Evolutionary conservation across 768 basidiomycete genomes (phyloP).

Genomic region (Lactifluus rugatus): DNA sequence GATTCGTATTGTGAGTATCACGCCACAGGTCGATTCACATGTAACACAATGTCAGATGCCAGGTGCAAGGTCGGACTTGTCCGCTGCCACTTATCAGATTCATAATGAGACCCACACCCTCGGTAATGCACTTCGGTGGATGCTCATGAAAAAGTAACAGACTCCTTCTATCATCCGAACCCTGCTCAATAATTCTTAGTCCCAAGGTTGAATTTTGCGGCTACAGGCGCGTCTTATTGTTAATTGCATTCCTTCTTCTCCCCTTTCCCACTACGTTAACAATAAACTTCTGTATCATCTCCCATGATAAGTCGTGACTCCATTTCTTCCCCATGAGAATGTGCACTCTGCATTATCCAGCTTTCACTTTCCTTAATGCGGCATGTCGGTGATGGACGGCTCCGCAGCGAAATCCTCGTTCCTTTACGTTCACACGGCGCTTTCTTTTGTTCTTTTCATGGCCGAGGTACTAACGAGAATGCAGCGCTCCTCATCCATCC

Average conservation of each 20-base stretch:
- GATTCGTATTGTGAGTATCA: conserved; percentile 15
- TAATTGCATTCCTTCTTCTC: neutral
- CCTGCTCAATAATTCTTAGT: conserved; percentile 33
- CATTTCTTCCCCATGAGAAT: neutral
- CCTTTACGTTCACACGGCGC: neutral
- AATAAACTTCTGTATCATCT: neutral
- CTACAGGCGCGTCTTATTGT: conserved; percentile 58
- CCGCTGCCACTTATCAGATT: conserved; percentile 86
- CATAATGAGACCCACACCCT: conserved; percentile 93
- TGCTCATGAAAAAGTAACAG: conserved; percentile 94
- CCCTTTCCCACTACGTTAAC: neutral
- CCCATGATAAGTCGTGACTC: conserved; percentile 2
- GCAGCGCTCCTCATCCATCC: conserved; percentile 87
- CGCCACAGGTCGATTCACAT: neutral
- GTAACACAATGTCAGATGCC: conserved; percentile 47
- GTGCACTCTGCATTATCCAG: neutral
- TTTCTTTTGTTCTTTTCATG: conserved; percentile 3
- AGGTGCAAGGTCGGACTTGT: conserved; percentile 71
- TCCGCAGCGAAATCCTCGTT: neutral
- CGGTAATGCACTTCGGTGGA: conserved; percentile 92
- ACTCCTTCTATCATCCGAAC: neutral
- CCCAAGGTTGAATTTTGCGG: conserved; percentile 98
- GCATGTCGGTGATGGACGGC: neutral
- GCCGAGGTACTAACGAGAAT: neutral
- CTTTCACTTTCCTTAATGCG: conserved; percentile 1